A percentile compares a stretch with the other conserved stretches of the same genome.
phyloP scores from a whole-genome alignment of 768 basidiomycete species.

The Hypsizygus marmoreus region DNA sequence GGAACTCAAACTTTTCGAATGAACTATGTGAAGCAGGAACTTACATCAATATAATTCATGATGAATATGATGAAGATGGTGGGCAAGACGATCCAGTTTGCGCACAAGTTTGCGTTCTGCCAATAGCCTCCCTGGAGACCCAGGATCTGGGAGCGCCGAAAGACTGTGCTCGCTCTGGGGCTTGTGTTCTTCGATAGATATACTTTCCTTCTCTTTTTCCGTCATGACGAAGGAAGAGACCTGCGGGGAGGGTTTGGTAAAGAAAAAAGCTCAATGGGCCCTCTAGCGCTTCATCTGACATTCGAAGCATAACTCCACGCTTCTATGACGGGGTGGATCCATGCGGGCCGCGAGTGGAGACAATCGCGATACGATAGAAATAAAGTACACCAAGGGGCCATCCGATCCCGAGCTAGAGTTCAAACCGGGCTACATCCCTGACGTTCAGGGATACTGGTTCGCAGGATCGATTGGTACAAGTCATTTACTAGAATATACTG shows the following conservation, averaged over 20 bases:
- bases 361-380: too few species aligned
- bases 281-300: slow-evolving; percentile 2
- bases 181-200: slow-evolving; percentile 16
- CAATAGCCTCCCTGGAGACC: slow-evolving; percentile 31
- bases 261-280: not conserved
- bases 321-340: too few species aligned
- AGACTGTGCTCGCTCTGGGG: slow-evolving; percentile 1
- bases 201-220: slow-evolving; percentile 20
- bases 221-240: not conserved
- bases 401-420: too few species aligned
- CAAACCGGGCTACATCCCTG: too few species aligned
- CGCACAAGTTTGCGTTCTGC: slow-evolving; percentile 50
- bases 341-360: too few species aligned
- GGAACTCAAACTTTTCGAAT: too few species aligned
- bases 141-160: slow-evolving; percentile 18
- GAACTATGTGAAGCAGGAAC: too few species aligned
- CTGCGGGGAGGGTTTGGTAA: slow-evolving; percentile 4
- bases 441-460: too few species aligned
- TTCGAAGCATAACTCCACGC: not conserved
- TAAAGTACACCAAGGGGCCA: too few species aligned
- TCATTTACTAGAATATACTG: too few species aligned
- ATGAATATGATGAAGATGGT: slow-evolving; percentile 61
- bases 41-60: slow-evolving; percentile 71
- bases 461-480: too few species aligned
- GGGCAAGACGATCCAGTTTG: slow-evolving; percentile 56